phyloP scores from a whole-genome alignment of 1,139 yeast species.

The Saccharomyces hybrid region DNA sequence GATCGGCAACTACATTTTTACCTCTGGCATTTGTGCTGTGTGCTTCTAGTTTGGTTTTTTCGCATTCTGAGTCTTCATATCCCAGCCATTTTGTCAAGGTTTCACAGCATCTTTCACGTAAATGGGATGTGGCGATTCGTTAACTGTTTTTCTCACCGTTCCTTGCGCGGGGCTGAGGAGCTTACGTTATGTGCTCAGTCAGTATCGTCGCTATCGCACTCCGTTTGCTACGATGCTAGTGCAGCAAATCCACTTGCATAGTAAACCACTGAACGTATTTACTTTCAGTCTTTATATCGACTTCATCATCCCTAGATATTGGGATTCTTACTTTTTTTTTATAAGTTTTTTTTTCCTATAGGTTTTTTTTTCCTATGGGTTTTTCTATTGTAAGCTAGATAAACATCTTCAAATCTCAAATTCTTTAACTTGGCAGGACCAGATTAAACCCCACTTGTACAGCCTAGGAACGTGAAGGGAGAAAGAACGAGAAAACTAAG shows the following conservation, averaged over 20 bases:
- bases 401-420: background rate
- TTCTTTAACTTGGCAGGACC: background rate
- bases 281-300: background rate
- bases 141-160: background rate
- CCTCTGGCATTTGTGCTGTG: background rate
- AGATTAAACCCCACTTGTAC: background rate
- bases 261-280: background rate
- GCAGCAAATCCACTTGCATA: background rate
- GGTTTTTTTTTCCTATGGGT: background rate
- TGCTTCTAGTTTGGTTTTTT: background rate
- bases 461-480: background rate
- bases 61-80: background rate
- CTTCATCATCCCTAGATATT: background rate
- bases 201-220: background rate
- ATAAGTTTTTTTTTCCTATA: background rate
- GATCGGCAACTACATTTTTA: background rate
- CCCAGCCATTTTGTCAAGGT: background rate
- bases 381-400: background rate
- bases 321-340: background rate
- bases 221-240: background rate
- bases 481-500: background rate
- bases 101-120: background rate
- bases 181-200: background rate
- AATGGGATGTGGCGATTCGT: constrained; percentile 1
- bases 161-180: background rate